Base-by-base conservation (phyloP, 148 eudicot species). In the Linanthus parryae region DNA sequence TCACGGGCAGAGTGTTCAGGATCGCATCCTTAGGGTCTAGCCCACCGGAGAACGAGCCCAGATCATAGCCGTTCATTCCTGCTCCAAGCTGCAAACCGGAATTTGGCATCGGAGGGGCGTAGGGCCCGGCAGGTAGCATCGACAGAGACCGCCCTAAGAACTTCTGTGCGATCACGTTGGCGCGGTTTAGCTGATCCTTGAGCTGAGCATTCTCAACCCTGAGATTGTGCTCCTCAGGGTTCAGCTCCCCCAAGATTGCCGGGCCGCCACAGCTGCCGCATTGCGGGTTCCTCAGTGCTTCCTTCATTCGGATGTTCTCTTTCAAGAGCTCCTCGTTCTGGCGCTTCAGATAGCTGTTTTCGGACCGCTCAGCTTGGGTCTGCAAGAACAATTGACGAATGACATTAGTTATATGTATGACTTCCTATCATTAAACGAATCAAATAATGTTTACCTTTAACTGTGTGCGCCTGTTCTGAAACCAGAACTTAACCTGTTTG, bases 401-500 rank as follows among this genome's bases (percentile, higher is more conserved):
- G 48, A 26, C 41, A 42, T 29, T 13, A 37, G 41, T 21, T 5
- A 43, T 18, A n/a, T 29, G 24, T 16, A 58, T 11, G n/a, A 30
- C n/a, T n/a, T 33, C 29, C 8, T 44, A 24, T 44, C 15, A 12
- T 12, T 27, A 13, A 7, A 46, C 15, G 44, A 43, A 61, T 7
- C 14, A 23, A 58, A 44, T 47, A 1, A 6, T 29, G 26, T 30
- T 56, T 80, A 86, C 97, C 97, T 91, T 91, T 75, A 81, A 33
- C 46, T 86, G 95, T 9, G 97, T 86, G 38, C 95, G 75, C 12
- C 81, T 76, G 54, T 91, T 91, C 39, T 86, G 97, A 65, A 91
- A 91, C 97, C 95, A 91, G 69, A 83, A 86, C 62, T 91, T 86
- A 19, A 91, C 92, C 58, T 86, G 92, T 35, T 64, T 79, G 61